Conservation (phyloP, 805 yeast species). For the Lipomyces lipofer region DNA sequence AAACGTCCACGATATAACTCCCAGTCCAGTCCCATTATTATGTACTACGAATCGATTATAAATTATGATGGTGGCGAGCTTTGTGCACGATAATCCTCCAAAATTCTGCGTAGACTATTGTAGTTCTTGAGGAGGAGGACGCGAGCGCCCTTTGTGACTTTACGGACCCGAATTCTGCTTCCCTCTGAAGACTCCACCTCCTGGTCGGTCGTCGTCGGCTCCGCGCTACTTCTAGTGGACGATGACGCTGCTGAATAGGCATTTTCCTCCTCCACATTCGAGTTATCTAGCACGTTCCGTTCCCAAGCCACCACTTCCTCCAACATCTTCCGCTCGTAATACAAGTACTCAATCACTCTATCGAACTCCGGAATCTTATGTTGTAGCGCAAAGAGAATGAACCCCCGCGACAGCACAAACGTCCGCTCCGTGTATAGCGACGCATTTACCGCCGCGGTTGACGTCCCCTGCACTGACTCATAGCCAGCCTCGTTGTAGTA, state of each 20-base stretch:
- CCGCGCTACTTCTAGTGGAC: neutral
- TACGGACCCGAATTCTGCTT: slow-evolving; percentile 15
- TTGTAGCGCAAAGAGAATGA: slow-evolving; percentile 23
- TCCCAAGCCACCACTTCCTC: slow-evolving; percentile 21
- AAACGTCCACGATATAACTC: neutral
- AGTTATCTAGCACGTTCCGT: slow-evolving; percentile 15
- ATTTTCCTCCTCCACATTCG: slow-evolving; percentile 2
- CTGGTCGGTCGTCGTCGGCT: neutral
- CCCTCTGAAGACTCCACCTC: neutral
- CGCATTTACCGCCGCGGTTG: slow-evolving; percentile 22
- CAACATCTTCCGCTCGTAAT: slow-evolving; percentile 7
- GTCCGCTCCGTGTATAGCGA: slow-evolving; percentile 25
- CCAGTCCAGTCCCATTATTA: neutral
- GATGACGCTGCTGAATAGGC: no score
- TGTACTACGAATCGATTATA: neutral
- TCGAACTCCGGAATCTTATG: slow-evolving; percentile 18
- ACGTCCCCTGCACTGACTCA: slow-evolving; percentile 25
- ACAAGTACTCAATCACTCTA: slow-evolving; percentile 14
- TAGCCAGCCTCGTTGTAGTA: slow-evolving; percentile 31
- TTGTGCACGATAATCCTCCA: neutral
- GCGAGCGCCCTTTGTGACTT: slow-evolving; percentile 25
- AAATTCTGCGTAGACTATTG: slow-evolving; percentile 4
- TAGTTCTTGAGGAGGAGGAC: slow-evolving; percentile 17
- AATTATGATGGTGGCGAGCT: neutral
- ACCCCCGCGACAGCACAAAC: slow-evolving; percentile 28